Conservation (phyloP, 2,329 filamentous ascomycete species). For the Arthrobotrys conoides region DNA sequence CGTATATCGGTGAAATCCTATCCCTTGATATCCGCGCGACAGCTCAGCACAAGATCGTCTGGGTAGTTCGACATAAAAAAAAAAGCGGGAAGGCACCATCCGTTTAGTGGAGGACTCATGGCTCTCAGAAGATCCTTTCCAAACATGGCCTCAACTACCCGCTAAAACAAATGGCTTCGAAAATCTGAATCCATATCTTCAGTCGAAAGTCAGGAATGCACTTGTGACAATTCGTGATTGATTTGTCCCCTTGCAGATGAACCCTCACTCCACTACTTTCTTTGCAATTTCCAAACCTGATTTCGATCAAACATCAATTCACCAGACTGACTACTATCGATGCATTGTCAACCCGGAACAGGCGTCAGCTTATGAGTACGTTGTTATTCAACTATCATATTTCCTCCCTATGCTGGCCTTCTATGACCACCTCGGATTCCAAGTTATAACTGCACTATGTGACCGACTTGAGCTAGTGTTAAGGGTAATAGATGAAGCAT, state of each 20-base stretch:
- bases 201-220: neutral
- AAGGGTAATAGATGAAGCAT: no score
- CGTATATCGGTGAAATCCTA: neutral
- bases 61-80: neutral
- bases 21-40: constrained; percentile 3
- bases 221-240: neutral
- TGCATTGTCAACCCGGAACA: no score
- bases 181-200: neutral
- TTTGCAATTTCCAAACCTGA: neutral
- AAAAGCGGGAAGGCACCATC: neutral
- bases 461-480: no score
- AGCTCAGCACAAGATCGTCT: neutral
- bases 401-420: no score
- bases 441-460: no score
- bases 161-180: neutral
- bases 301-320: no score
- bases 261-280: neutral
- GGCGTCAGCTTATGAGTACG: no score
- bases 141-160: neutral
- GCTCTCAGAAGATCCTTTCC: neutral
- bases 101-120: neutral
- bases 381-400: no score
- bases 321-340: no score
- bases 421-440: no score
- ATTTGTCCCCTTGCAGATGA: constrained; percentile 11